A percentile compares a stretch with the other conserved stretches of the same genome.
Evolutionary conservation across 306 rosid species (phyloP).

Genomic region (Prunus mume): DNA sequence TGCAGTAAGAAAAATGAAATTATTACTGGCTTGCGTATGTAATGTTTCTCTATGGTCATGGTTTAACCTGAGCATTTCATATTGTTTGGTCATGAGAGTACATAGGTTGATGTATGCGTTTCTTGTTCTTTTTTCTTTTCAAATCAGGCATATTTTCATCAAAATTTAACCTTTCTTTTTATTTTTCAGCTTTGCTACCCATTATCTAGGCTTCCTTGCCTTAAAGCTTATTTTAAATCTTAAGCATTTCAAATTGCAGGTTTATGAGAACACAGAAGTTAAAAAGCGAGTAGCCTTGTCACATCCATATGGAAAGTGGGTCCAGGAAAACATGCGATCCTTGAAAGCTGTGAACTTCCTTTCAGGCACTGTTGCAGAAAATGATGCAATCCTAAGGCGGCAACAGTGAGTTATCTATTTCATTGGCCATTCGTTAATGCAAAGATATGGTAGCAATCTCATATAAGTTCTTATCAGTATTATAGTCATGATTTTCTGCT

Average conservation of each 20-base stretch:
- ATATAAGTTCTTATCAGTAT: constrained; percentile 16
- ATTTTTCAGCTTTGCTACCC: neutral
- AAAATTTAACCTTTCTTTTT: neutral
- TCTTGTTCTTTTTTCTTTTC: neutral
- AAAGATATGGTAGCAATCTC: neutral
- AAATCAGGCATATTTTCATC: neutral
- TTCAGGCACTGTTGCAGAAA: constrained; percentile 70
- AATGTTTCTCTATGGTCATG: neutral
- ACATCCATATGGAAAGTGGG: constrained; percentile 89
- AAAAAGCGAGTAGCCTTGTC: constrained; percentile 86
- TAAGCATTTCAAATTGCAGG: constrained; percentile 54
- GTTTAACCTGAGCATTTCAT: neutral
- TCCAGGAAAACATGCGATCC: constrained; percentile 73
- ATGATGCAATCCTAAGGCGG: constrained; percentile 70
- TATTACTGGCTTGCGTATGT: neutral
- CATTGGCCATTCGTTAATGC: neutral
- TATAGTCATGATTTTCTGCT: neutral
- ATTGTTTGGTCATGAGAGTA: neutral
- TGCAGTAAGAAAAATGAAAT: neutral
- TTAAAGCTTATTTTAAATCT: constrained; percentile 19
- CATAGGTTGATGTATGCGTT: neutral
- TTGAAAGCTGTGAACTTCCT: constrained; percentile 75
- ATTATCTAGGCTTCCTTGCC: neutral
- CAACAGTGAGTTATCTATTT: constrained; percentile 81
- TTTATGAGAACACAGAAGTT: constrained; percentile 93